phyloP scores from a whole-genome alignment of 129 eudicot species.

The Kitagawia praeruptora region DNA sequence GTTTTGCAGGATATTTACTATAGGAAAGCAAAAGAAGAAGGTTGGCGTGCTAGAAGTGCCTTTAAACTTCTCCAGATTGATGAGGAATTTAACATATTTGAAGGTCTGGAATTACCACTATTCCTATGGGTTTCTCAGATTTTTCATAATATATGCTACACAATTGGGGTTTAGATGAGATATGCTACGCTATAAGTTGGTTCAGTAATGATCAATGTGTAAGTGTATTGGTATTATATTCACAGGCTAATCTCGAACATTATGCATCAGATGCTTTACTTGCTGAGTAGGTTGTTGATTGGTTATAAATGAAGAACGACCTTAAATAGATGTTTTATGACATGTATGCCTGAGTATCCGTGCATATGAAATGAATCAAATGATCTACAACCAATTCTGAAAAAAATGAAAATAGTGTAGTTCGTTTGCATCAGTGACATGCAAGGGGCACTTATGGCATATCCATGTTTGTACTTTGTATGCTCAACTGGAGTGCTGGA shows the following conservation, averaged over 20 bases:
- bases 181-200: neutral
- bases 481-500: neutral
- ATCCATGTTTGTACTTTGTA: neutral
- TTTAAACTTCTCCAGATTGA: conserved; percentile 96
- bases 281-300: no score
- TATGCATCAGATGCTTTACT: neutral
- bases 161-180: neutral
- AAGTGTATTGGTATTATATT: neutral
- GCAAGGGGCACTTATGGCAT: neutral
- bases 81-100: conserved; percentile 85
- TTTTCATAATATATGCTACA: neutral
- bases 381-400: neutral
- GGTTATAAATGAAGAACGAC: neutral
- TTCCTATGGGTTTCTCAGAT: neutral
- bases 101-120: conserved; percentile 33
- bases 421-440: neutral
- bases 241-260: neutral
- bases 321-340: neutral
- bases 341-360: neutral
- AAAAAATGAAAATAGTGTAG: neutral
- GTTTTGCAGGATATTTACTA: conserved; percentile 72
- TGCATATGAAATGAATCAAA: neutral
- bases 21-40: conserved; percentile 98
- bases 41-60: conserved; percentile 98
- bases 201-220: neutral